These are phyloP conservation scores for Lactarius akahatsu DNA, from an alignment of 768 basidiomycete species.

Conservation along the genomic window DNA sequence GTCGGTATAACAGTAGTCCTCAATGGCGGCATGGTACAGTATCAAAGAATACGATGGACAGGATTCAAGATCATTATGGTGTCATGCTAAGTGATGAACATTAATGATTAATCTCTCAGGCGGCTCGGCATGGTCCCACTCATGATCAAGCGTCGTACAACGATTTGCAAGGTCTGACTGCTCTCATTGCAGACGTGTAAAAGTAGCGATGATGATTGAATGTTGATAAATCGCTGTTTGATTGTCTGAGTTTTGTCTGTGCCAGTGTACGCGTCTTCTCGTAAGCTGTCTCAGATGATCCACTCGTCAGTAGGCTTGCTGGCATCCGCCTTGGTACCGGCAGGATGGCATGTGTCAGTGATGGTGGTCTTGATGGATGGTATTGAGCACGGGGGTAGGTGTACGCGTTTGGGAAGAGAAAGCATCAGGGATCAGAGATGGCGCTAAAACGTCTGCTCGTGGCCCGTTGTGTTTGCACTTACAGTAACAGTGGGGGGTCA, in stretches of 20 bases:
- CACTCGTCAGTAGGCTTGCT: not conserved
- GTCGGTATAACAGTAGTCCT: too few species aligned
- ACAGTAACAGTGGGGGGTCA: not conserved
- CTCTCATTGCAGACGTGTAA: not conserved
- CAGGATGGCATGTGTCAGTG: not conserved
- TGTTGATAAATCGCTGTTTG: too few species aligned
- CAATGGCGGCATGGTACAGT: not conserved
- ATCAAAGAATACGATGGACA: not conserved
- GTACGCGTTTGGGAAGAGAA: not conserved
- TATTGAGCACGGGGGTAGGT: not conserved
- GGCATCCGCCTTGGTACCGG: not conserved
- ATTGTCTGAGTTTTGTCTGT: too few species aligned
- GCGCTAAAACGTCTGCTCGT: not conserved
- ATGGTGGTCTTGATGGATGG: constrained; percentile 9
- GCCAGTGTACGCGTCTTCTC: too few species aligned
- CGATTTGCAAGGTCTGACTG: not conserved
- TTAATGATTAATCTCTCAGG: too few species aligned
- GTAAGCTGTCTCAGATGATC: too few species aligned
- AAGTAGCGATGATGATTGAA: too few species aligned
- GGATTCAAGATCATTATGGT: too few species aligned
- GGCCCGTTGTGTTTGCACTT: not conserved
- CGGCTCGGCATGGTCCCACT: not conserved
- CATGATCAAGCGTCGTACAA: not conserved
- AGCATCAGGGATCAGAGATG: constrained; percentile 18
- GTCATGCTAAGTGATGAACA: not conserved